phyloP scores from a whole-genome alignment of 1,139 yeast genomes.

The Pneumocystis carinii region DNA sequence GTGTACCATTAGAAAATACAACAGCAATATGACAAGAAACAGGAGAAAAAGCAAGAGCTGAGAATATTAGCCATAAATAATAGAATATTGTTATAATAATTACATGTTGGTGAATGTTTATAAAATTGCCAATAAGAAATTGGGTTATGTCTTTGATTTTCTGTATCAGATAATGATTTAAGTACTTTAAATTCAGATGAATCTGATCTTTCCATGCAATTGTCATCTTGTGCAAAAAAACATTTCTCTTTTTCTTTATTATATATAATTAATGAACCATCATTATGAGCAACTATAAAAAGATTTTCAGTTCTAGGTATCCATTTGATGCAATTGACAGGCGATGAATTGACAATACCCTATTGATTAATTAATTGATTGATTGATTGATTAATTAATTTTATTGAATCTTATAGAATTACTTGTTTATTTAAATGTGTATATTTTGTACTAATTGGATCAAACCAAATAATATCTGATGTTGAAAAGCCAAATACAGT shows the following conservation, averaged over 20 bases:
- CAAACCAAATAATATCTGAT: conserved; percentile 45
- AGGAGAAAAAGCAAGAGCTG: conserved; percentile 36
- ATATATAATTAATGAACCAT: conserved; percentile 28
- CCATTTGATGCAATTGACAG: conserved; percentile 29
- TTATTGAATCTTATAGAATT: conserved; percentile 13
- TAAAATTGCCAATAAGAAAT: conserved; percentile 51
- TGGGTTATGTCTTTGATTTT: conserved; percentile 25
- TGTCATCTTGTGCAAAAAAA: neutral
- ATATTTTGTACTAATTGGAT: conserved; percentile 33
- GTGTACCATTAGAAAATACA: conserved; percentile 53
- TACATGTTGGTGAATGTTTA: conserved; percentile 37
- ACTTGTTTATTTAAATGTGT: conserved; percentile 36
- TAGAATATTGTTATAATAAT: neutral
- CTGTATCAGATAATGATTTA: neutral
- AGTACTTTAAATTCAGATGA: neutral
- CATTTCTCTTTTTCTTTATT: conserved; percentile 31
- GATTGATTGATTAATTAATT: neutral
- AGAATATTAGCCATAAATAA: neutral
- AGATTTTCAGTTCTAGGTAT: conserved; percentile 28
- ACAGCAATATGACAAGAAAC: conserved; percentile 31
- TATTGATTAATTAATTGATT: neutral
- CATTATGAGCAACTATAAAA: conserved; percentile 29
- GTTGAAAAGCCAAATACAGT: conserved; percentile 37
- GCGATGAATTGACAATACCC: conserved; percentile 26
- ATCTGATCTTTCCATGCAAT: neutral